Percentiles rank a stretch among this genome's conserved stretches.
Conservation (phyloP, 2,329 filamentous ascomycete genomes). For the Geosmithia morbida region DNA sequence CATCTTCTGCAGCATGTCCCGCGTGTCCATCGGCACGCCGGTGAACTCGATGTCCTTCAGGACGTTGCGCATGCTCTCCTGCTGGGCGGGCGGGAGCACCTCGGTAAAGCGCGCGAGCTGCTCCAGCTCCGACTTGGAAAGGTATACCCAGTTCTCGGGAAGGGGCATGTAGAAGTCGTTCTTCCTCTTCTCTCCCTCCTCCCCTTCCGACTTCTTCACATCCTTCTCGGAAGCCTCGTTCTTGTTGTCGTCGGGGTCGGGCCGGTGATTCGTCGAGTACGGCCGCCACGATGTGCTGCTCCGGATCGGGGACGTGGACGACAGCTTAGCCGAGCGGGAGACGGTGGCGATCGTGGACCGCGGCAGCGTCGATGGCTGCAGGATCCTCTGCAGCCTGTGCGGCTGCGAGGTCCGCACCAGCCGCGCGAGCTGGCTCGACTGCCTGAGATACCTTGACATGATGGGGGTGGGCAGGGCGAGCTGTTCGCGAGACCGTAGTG, state of each 20-base stretch:
- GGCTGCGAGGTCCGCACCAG: conserved; percentile 42
- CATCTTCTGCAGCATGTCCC: conserved; percentile 40
- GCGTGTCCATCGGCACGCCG: conserved; percentile 56
- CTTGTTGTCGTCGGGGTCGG: conserved; percentile 13
- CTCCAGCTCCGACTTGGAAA: conserved; percentile 30
- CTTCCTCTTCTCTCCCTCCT: conserved; percentile 11
- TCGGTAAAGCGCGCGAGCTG: conserved; percentile 46
- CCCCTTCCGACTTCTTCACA: background rate
- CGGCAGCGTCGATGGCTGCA: conserved; percentile 18
- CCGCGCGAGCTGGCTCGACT: conserved; percentile 51
- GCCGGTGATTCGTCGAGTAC: conserved; percentile 20
- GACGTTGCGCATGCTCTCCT: conserved; percentile 41
- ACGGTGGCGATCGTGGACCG: conserved; percentile 10
- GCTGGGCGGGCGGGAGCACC: conserved; percentile 48
- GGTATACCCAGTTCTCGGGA: conserved; percentile 30
- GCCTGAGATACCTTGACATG: conserved; percentile 55
- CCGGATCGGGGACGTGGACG: conserved; percentile 12
- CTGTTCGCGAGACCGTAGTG: conserved; percentile 15
- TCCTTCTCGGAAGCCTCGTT: conserved; percentile 14
- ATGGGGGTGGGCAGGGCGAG: conserved; percentile 11
- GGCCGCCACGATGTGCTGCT: conserved; percentile 18
- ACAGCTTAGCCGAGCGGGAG: background rate
- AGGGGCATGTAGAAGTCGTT: conserved; percentile 26
- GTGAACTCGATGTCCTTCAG: conserved; percentile 49
- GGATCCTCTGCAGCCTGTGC: conserved; percentile 30